Percentiles rank a stretch among this genome's conserved stretches.
These are phyloP conservation scores for Phytophthora ramorum DNA, from an alignment of 352 stramenopile species.

Conservation along the genomic window DNA sequence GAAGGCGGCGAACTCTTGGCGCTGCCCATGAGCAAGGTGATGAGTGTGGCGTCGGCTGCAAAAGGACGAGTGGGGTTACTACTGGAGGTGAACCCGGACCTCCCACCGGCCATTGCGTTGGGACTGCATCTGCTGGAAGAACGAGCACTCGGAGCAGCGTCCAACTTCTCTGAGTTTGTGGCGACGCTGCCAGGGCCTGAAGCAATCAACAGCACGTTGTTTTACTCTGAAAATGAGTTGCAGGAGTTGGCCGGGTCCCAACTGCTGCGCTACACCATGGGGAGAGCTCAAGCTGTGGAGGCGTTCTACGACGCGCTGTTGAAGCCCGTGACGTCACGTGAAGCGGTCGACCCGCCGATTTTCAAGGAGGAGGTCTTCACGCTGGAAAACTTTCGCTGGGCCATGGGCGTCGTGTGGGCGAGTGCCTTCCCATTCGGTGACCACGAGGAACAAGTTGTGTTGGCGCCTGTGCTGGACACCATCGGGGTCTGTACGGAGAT, in stretches of 20 bases:
- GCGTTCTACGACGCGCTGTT: constrained; percentile 50
- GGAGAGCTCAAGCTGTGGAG: constrained; percentile 39
- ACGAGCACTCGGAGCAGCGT: constrained; percentile 36
- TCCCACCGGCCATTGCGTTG: constrained; percentile 48
- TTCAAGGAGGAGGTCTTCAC: constrained; percentile 58
- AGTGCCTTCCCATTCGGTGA: constrained; percentile 38
- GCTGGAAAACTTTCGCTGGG: constrained; percentile 51
- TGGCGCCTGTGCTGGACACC: constrained; percentile 49
- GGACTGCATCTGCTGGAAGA: constrained; percentile 59
- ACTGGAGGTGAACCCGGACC: constrained; percentile 52
- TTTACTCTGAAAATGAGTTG: constrained; percentile 46
- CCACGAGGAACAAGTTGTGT: constrained; percentile 38
- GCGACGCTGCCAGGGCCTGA: constrained; percentile 28
- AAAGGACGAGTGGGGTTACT: constrained; percentile 43
- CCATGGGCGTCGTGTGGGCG: constrained; percentile 54
- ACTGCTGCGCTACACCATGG: constrained; percentile 38
- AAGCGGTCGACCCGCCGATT: constrained; percentile 50
- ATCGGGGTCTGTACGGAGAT: constrained; percentile 49
- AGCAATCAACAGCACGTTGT: constrained; percentile 49
- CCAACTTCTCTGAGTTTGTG: constrained; percentile 52
- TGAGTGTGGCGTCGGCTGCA: constrained; percentile 45
- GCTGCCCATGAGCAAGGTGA: constrained; percentile 41
- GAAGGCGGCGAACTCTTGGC: constrained; percentile 37
- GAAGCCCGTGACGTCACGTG: constrained; percentile 40
- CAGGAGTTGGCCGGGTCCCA: constrained; percentile 48